Conservation (phyloP, 2,329 filamentous ascomycete genomes). For the Pezizomycotina sp. region DNA sequence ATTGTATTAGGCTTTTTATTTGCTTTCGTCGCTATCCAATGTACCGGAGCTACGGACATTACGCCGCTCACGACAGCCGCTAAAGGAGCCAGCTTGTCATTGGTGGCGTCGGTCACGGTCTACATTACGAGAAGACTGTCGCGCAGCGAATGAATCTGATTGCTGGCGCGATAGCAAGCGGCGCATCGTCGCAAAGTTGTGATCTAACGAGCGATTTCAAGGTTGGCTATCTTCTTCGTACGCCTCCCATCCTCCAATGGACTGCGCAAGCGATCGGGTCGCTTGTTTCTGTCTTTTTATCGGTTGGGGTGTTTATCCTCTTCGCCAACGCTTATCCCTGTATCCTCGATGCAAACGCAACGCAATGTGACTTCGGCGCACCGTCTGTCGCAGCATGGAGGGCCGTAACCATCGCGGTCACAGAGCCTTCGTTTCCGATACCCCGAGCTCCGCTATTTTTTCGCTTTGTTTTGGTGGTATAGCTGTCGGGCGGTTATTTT, state of each 20-base stretch:
- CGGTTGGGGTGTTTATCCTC: conserved; percentile 19
- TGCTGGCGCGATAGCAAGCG: conserved; percentile 27
- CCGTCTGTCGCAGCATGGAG: conserved; percentile 20
- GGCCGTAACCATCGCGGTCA: conserved; percentile 20
- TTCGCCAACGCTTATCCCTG: conserved; percentile 21
- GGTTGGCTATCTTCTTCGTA: conserved; percentile 34
- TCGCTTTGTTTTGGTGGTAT: conserved; percentile 17
- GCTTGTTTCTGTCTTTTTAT: conserved; percentile 19
- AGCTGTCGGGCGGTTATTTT: conserved; percentile 36
- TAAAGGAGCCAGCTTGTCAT: conserved; percentile 35
- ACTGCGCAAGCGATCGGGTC: conserved; percentile 20
- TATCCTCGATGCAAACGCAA: conserved; percentile 12
- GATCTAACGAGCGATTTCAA: conserved; percentile 33
- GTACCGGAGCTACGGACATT: conserved; percentile 32
- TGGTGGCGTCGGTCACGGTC: conserved; percentile 33
- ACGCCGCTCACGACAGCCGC: conserved; percentile 34
- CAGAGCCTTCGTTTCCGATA: conserved; percentile 18
- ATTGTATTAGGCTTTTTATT: conserved; percentile 36
- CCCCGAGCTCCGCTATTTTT: conserved; percentile 19
- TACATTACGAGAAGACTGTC: conserved; percentile 29
- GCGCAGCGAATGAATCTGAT: conserved; percentile 34
- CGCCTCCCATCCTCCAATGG: conserved; percentile 25
- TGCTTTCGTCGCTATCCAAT: conserved; percentile 34
- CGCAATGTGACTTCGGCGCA: conserved; percentile 17
- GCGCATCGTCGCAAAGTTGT: conserved; percentile 23